Evolutionary conservation across 805 yeast genomes (phyloP).

Genomic region (Starmera pachycereana): DNA sequence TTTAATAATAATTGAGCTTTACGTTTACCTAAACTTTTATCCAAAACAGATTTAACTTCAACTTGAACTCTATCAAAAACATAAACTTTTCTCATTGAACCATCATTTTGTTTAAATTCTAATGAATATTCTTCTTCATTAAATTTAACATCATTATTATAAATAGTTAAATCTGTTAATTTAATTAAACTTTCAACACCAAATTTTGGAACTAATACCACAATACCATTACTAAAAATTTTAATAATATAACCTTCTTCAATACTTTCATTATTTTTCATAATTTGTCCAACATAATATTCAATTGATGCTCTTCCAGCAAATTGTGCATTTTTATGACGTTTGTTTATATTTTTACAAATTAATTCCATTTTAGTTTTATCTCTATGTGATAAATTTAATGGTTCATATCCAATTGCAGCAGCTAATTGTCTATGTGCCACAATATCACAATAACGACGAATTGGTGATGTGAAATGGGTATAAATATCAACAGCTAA

Average conservation of each 20-base stretch:
- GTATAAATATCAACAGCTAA: constrained; percentile 95
- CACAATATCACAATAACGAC: constrained; percentile 96
- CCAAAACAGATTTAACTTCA: constrained; percentile 70
- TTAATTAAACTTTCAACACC: constrained; percentile 93
- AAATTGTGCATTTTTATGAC: constrained; percentile 97
- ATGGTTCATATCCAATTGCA: constrained; percentile 88
- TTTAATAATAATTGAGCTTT: constrained; percentile 57
- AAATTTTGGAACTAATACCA: constrained; percentile 87
- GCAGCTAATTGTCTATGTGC: constrained; percentile 97
- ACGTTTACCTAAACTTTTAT: constrained; percentile 85
- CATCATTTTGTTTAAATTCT: constrained; percentile 40
- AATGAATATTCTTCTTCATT: constrained; percentile 74
- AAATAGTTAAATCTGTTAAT: constrained; percentile 60
- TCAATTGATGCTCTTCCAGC: constrained; percentile 98
- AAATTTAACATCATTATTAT: constrained; percentile 49
- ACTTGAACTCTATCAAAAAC: constrained; percentile 85
- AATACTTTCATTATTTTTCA: constrained; percentile 69
- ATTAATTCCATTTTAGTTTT: constrained; percentile 83
- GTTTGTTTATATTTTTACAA: constrained; percentile 79
- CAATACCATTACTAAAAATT: constrained; percentile 90
- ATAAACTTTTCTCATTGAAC: constrained; percentile 37
- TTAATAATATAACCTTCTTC: constrained; percentile 90
- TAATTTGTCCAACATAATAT: constrained; percentile 95
- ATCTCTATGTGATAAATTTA: constrained; percentile 76
- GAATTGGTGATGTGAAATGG: constrained; percentile 96